Conservation (phyloP, 441 rosid genomes). For the Adansonia rubrostipa region DNA sequence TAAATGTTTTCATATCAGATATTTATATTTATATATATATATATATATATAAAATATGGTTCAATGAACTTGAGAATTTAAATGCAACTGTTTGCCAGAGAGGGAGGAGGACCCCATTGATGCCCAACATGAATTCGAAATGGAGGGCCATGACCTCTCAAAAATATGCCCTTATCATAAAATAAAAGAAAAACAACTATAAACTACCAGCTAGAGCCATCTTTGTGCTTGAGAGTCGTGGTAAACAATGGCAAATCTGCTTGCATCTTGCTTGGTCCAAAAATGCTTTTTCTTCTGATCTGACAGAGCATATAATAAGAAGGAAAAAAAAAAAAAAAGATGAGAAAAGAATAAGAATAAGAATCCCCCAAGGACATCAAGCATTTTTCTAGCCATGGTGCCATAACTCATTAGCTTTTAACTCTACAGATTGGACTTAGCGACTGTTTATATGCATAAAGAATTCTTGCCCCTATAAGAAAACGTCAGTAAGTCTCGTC, state of each 20-base stretch:
- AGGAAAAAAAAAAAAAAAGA: not conserved
- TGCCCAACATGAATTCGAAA: not conserved
- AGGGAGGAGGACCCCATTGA: conserved; percentile 10
- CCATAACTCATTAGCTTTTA: not conserved
- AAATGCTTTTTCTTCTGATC: not conserved
- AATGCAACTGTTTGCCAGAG: conserved; percentile 3
- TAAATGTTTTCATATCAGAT: not conserved
- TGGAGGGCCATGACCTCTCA: conserved; percentile 17
- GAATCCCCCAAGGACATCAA: not conserved
- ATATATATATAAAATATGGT: not conserved
- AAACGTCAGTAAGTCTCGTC: not conserved
- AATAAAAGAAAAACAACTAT: not conserved
- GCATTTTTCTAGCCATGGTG: conserved; percentile 7
- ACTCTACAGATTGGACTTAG: not conserved
- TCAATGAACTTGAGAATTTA: not conserved
- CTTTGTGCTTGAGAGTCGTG: not conserved
- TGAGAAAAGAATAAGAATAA: not conserved
- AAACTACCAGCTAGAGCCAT: not conserved
- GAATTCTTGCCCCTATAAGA: not conserved
- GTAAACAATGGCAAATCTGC: not conserved
- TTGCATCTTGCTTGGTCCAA: conserved; percentile 9
- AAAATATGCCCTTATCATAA: not conserved
- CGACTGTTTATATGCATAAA: not conserved
- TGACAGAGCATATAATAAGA: conserved; percentile 9
- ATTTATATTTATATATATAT: not conserved